Evolutionary conservation across 2,329 filamentous ascomycete species (phyloP), one percentile per base, ranked within the genome.

Genomic region (Chalaropsis thielavioides): DNA sequence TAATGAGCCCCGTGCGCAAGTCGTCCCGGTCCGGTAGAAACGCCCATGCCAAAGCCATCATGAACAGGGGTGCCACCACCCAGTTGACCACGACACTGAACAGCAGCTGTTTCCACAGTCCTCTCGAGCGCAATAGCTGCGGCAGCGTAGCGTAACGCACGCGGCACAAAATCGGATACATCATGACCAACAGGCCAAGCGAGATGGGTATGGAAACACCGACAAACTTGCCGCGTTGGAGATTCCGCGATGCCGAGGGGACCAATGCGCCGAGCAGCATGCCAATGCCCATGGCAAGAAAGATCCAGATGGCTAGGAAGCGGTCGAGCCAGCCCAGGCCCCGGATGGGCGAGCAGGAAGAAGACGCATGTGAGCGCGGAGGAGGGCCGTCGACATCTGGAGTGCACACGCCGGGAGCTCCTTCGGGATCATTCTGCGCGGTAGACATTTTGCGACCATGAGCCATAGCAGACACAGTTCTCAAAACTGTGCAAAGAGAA

Each of bases 151-250:
- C 90, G 74, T 84, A 94, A 49, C 83, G 83, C 5, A 95, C 87
- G 73, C 94, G 94, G 80, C 89, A 95, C 0, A 95, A 77, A 67
- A 95, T 95, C 0, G 90, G 91, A 71, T 94, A 95, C 89, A 95
- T 95, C 90, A 95, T 95, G 51, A 95, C 85, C 1, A 95, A 79
- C 0, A 95, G 76, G 0, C 90, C 90, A 60, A 95, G 77, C 0
- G 90, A 89, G 89, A 88, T 88, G 0, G 86, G 86, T 27, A 87
- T 75, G 1, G 83, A 86, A 0, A 89, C 76, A 0, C 84, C 84
- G 0, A 89, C 87, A 69, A 92, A 91, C 24, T 83, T 81, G 5
- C 89, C 89, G 69, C 80, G 82, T 68, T 92, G 82, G 15, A 94
- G 73, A 0, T 84, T 81, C 0, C 79, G 79, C 0, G 82, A 84